These are phyloP conservation scores for Macrophomina tecta DNA, from an alignment of 2,329 filamentous ascomycete species.

Conservation along the genomic window DNA sequence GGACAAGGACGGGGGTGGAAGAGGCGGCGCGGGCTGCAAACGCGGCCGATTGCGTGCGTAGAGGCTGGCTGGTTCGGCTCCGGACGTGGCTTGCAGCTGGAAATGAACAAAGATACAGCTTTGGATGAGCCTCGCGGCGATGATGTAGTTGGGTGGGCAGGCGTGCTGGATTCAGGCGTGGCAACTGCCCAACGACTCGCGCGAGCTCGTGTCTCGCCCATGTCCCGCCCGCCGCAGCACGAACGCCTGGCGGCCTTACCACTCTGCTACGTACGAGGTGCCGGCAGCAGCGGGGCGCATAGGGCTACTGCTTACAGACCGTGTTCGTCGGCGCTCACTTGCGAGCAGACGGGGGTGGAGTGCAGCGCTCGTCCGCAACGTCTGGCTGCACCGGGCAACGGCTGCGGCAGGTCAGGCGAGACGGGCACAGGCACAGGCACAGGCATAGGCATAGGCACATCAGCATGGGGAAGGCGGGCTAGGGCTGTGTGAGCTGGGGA, in stretches of 20 bases:
- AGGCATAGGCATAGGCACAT: background rate
- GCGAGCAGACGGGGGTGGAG: no score
- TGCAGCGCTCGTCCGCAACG: conserved; percentile 8
- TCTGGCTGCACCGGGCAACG: background rate
- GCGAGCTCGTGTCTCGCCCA: conserved; percentile 4
- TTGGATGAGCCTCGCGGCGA: conserved; percentile 10
- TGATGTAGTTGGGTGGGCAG: conserved; percentile 8
- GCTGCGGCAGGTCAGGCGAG: conserved; percentile 16
- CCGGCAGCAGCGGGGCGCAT: background rate
- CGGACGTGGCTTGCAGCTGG: conserved; percentile 19
- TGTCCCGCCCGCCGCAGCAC: conserved; percentile 1
- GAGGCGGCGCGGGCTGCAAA: conserved; percentile 2
- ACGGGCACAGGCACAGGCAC: background rate
- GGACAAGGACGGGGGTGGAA: background rate
- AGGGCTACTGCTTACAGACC: conserved; percentile 2
- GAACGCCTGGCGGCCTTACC: conserved; percentile 2
- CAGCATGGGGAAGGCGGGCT: conserved; percentile 12
- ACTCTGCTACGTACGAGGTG: background rate
- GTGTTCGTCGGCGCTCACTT: background rate
- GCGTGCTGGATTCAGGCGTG: conserved; percentile 2
- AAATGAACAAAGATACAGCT: conserved; percentile 1
- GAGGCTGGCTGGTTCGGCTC: conserved; percentile 1
- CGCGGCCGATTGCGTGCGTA: conserved; percentile 15
- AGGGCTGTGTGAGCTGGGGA: conserved; percentile 3
- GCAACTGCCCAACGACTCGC: conserved; percentile 6